A percentile compares a stretch with the other conserved stretches of the same genome.
Evolutionary conservation across 139 green algal species (phyloP).

Genomic region (Coelastrella sp.): DNA sequence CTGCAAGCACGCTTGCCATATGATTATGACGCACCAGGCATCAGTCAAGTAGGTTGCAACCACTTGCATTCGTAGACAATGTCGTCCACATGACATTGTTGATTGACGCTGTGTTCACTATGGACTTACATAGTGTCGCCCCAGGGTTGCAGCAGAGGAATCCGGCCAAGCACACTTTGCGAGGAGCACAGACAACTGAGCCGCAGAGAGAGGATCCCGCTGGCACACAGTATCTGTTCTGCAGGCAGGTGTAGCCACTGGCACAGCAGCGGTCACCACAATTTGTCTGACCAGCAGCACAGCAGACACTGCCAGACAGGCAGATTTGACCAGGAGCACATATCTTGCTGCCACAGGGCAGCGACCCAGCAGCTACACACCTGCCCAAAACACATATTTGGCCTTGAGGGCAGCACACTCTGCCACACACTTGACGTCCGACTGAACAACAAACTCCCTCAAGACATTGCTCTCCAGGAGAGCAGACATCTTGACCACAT

Average conservation of each 20-base stretch:
- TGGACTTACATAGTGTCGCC: not conserved
- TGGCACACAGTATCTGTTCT: not conserved
- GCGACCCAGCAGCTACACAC: not conserved
- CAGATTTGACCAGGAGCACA: not conserved
- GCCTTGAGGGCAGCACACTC: not conserved
- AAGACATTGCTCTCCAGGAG: not conserved
- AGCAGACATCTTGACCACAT: not conserved
- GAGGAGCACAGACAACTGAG: not conserved
- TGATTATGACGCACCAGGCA: too few relatives aligned
- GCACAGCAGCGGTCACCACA: slow-evolving; percentile 21
- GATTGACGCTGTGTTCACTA: too few relatives aligned
- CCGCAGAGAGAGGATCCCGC: not conserved
- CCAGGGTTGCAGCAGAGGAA: not conserved
- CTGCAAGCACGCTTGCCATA: too few relatives aligned
- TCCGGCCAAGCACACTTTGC: not conserved
- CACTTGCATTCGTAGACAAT: too few relatives aligned
- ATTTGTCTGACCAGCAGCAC: not conserved
- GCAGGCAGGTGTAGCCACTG: not conserved
- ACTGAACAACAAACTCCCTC: not conserved
- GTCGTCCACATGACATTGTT: too few relatives aligned
- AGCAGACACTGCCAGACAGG: not conserved
- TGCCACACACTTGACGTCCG: not conserved
- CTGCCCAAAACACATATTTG: not conserved
- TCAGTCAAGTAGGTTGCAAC: too few relatives aligned
- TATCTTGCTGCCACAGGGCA: not conserved